Base-by-base conservation (phyloP, 345 rosid species). In the Geranium brycei region DNA sequence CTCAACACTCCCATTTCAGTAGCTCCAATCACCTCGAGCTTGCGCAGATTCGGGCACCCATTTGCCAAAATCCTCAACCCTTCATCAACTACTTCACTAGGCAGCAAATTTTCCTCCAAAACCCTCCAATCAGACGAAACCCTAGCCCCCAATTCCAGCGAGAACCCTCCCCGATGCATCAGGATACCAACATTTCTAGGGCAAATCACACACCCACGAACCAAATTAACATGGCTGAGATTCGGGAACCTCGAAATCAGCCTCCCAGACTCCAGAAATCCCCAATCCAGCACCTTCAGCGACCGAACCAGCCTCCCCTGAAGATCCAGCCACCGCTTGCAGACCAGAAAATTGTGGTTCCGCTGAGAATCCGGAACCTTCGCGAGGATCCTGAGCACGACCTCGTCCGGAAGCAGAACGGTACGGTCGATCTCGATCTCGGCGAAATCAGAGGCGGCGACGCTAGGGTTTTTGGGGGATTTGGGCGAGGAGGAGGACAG, bases 301-400 rank as follows among this genome's bases (percentile, higher is more conserved):
- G 85, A 80, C 16, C 79, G 81, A 0, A 86, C 87, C 16, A 93
- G 79, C 6, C 87, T 81, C 15, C 96, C 96, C 51, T 86, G 91
- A 65, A 90, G 87, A 66, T 71, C 70, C 13, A 80, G 62, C 99
- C 99, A 93, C 62, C 99, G 85, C 71, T 85, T 90, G 74, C 99
- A 87, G 17, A 86, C 96, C 19, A 85, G 80, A 32, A 81, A 86
- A 51, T 80, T 89, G 41, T 69, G 61, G 63, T 71, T 71, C 31
- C 79, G 76, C 64, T 84, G 93, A 16, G 91, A 81, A 58, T 32
- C 53, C 1, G 96, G 90, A 55, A 86, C 72, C 23, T 65, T 83
- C 4, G 79, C 69, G 77, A 88, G 81, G 74, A 93, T 76, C 63
- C 71, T 65, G 72, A 90, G 83, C 69, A 93, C 87, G 51, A 82